Evolutionary conservation across 75 land plant species (phyloP).

Genomic region (Adiantum capillusveneris): DNA sequence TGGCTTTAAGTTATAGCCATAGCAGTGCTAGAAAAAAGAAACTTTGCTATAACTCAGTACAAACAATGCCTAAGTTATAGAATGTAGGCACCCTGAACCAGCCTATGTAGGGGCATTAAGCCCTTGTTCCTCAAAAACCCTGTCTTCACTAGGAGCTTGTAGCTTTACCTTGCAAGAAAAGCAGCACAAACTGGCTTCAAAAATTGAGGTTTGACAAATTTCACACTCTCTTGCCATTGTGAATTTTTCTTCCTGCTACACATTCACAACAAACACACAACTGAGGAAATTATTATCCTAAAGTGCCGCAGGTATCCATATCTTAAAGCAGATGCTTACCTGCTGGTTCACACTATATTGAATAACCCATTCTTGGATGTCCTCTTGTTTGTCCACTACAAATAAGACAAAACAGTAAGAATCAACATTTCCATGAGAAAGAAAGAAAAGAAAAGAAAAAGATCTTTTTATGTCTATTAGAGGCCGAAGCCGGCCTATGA

Average conservation of each 20-base stretch:
- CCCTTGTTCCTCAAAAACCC: not conserved
- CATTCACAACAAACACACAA: not conserved
- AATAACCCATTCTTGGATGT: slow-evolving; percentile 36
- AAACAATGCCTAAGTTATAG: no score
- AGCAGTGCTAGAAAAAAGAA: no score
- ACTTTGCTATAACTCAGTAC: no score
- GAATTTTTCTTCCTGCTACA: slow-evolving; percentile 14
- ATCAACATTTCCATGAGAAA: no score
- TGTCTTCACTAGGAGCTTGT: not conserved
- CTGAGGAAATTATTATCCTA: no score
- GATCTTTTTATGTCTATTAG: no score
- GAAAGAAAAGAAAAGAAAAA: no score
- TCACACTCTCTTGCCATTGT: slow-evolving; percentile 21
- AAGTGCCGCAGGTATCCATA: no score
- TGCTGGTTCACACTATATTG: slow-evolving; percentile 37
- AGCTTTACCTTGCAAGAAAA: slow-evolving; percentile 26
- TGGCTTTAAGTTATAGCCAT: no score
- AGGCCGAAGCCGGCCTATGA: no score
- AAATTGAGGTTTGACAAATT: slow-evolving; percentile 18
- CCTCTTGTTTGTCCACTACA: slow-evolving; percentile 25
- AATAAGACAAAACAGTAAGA: no score
- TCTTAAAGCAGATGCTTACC: no score
- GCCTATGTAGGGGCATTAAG: not conserved
- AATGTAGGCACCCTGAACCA: not conserved
- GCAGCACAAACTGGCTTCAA: slow-evolving; percentile 29